These are phyloP conservation scores for Lepidium africanum DNA, from an alignment of 345 rosid genomes.

Conservation along the genomic window DNA sequence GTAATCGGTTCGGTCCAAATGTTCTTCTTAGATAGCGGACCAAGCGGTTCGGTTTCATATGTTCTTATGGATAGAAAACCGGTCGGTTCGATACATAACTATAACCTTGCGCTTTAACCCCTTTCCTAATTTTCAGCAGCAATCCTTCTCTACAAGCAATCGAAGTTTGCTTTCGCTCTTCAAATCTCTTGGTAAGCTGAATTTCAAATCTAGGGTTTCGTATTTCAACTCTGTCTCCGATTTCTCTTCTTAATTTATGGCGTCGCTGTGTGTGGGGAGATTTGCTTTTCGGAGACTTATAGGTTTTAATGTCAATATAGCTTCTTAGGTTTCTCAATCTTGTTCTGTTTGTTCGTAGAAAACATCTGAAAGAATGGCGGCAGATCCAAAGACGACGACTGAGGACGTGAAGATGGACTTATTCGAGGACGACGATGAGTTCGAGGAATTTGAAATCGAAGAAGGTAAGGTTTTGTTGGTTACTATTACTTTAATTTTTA, in stretches of 20 bases:
- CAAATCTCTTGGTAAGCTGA: background rate
- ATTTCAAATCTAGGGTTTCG: background rate
- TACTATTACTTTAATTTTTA: background rate
- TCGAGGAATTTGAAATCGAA: conserved; percentile 70
- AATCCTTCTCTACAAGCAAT: background rate
- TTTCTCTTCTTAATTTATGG: background rate
- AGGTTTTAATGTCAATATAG: conserved; percentile 9
- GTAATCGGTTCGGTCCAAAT: too few species aligned
- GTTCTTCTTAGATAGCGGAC: too few species aligned
- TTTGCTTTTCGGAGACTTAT: conserved; percentile 8
- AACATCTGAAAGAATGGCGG: conserved; percentile 39
- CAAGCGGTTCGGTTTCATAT: too few species aligned
- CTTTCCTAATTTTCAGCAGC: too few species aligned
- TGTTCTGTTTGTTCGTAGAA: conserved; percentile 29
- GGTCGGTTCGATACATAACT: too few species aligned
- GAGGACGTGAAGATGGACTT: conserved; percentile 74
- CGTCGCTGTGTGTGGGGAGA: background rate
- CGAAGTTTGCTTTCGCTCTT: background rate
- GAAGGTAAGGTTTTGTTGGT: conserved; percentile 35
- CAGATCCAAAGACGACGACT: conserved; percentile 17
- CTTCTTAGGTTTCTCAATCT: background rate
- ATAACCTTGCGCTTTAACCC: too few species aligned
- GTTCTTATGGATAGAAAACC: too few species aligned
- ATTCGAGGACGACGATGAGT: conserved; percentile 94
- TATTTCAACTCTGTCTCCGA: background rate